Base-by-base conservation (phyloP, 2,329 filamentous ascomycete species). In the Sporothrix inflata region DNA sequence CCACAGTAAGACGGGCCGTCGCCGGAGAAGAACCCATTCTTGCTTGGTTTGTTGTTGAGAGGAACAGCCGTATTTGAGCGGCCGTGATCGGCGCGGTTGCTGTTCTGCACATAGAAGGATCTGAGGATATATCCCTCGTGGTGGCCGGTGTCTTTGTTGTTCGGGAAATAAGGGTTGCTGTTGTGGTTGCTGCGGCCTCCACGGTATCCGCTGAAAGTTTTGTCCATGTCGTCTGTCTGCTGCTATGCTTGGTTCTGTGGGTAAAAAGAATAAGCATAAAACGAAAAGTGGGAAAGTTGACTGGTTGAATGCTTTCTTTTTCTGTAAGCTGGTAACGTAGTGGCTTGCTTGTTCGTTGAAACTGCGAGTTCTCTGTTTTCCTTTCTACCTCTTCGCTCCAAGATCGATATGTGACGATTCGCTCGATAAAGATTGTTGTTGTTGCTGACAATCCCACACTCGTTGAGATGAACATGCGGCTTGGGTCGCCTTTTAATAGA, bases 401-500 rank as follows among this genome's bases (percentile, higher is more conserved):
- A 16, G 57, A 24, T 63, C 34, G 57, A 63, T 14, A 21, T 40
- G 34, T 16, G 38, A 34, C 14, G 38, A 63, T 42, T 14, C 24
- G 5, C 16, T 55, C 12, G 51, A 30, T 21, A 63, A 24, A 24
- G n/a, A 34, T 11, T 42, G 34, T 6, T 55, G 24, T 40, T 63
- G 34, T 63, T 63, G 57, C 57, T 63, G n/a, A 63, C 34, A 63
- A 42, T 42, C 9, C 9, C 34, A 38, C 7, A 24, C 4, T 16
- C 27, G 19, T 24, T 21, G n/a, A 42, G 34, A 63, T 63, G 34
- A 61, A 24, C 19, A 21, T 42, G 11, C 57, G 57, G 61, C 21
- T 66, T n/a, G 40, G n/a, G 6, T 24, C 16, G 21, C 61, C 21
- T 66, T 61, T 66, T 47, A 66, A 66, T 66, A 66, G 38, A n/a